Conservation (phyloP, 495 filamentous ascomycete species). For the Lasiosphaeris hirsuta region DNA sequence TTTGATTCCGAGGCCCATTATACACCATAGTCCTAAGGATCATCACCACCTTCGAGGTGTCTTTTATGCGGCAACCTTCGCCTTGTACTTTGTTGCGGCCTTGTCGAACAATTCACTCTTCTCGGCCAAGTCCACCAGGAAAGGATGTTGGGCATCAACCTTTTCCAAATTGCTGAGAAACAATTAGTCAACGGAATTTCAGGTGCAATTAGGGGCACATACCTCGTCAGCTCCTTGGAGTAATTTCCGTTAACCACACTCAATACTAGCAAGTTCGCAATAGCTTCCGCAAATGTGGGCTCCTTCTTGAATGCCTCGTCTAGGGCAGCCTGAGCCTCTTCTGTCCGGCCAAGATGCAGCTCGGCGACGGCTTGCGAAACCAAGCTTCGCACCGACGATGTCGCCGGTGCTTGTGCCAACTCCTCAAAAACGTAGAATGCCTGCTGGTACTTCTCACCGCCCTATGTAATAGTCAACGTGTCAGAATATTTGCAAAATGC, state of each 20-base stretch:
- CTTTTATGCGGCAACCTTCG: constrained; percentile 57
- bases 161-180: constrained; percentile 55
- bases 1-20: too few relatives aligned
- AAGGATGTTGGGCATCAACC: constrained; percentile 56
- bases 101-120: constrained; percentile 78
- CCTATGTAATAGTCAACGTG: constrained; percentile 44
- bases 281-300: constrained; percentile 63
- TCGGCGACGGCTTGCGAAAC: constrained; percentile 89
- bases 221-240: constrained; percentile 56
- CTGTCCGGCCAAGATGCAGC: constrained; percentile 81
- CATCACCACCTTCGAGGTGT: neutral
- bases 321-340: constrained; percentile 85
- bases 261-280: constrained; percentile 80
- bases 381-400: constrained; percentile 63
- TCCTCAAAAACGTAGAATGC: constrained; percentile 99
- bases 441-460: constrained; percentile 93
- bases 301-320: constrained; percentile 75
- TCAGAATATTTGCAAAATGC: neutral
- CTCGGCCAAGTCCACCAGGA: constrained; percentile 66
- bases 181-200: neutral
- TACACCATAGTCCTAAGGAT: neutral
- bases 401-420: constrained; percentile 78
- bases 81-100: constrained; percentile 71
- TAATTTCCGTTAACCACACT: constrained; percentile 72
- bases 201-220: constrained; percentile 24